A percentile compares a stretch with the other conserved stretches of the same genome.
Conservation (phyloP, 768 basidiomycete genomes). For the Mycena epipterygia region DNA sequence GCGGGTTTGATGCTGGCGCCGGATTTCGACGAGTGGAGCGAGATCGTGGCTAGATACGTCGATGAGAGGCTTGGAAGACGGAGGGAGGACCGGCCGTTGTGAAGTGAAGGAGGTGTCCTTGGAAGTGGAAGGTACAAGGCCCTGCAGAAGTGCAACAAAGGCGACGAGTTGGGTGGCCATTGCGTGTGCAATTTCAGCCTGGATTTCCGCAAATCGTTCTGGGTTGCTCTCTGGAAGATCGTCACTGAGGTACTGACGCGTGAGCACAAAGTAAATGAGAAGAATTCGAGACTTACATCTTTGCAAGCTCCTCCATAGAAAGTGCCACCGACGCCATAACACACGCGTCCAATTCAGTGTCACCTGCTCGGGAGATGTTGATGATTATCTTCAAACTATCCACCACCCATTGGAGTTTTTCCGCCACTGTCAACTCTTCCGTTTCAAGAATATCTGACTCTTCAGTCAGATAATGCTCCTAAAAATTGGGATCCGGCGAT, state of each 20-base stretch:
- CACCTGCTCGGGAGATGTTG: background rate
- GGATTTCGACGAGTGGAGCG: background rate
- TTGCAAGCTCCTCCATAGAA: too few relatives aligned
- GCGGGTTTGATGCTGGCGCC: too few relatives aligned
- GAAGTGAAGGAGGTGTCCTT: too few relatives aligned
- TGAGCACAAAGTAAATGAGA: background rate
- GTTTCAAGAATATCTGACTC: background rate
- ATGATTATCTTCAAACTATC: background rate
- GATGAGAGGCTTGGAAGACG: too few relatives aligned
- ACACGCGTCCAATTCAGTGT: constrained; percentile 2
- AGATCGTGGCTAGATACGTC: constrained; percentile 7
- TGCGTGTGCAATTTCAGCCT: background rate
- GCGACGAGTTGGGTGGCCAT: background rate
- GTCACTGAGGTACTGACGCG: background rate
- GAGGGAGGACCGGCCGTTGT: too few relatives aligned
- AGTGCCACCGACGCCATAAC: too few relatives aligned
- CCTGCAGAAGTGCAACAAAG: constrained; percentile 1
- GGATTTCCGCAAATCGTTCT: too few relatives aligned
- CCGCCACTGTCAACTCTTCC: background rate
- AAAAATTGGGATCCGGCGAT: background rate
- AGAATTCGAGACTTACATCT: too few relatives aligned
- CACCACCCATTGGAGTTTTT: background rate
- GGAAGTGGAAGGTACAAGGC: too few relatives aligned
- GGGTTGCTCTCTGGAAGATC: constrained; percentile 1
- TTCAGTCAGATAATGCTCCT: too few relatives aligned